These are phyloP conservation scores for Chaetomiaceae sp. DNA, from an alignment of 2,329 filamentous ascomycete genomes.

Conservation along the genomic window DNA sequence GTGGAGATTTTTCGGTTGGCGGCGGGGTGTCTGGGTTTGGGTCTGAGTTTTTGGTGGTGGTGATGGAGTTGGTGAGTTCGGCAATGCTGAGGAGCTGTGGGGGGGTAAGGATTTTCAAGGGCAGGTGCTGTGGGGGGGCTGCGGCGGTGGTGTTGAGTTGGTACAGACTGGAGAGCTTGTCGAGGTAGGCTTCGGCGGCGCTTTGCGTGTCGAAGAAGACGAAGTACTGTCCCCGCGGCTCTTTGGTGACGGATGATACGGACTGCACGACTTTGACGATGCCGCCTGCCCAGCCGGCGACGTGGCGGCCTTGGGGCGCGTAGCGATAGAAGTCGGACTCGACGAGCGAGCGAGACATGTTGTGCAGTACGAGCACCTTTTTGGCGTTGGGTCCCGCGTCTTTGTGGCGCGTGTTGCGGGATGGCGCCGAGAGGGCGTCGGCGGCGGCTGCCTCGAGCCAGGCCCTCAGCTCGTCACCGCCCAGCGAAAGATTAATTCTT, in stretches of 20 bases:
- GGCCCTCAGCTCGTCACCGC: conserved; percentile 14
- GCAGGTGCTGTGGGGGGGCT: conserved; percentile 28
- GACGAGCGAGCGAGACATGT: conserved; percentile 55
- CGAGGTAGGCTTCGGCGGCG: conserved; percentile 53
- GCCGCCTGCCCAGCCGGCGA: conserved; percentile 63
- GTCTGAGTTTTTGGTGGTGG: no score
- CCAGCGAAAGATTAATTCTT: not conserved
- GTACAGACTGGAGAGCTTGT: not conserved
- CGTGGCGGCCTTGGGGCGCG: conserved; percentile 55
- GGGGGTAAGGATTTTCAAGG: not conserved
- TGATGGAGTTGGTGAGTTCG: no score
- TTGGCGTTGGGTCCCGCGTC: conserved; percentile 9
- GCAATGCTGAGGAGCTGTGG: not conserved
- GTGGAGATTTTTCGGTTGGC: no score
- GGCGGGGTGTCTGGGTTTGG: no score
- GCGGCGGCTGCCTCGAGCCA: conserved; percentile 11
- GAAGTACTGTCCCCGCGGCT: conserved; percentile 61
- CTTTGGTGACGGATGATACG: conserved; percentile 59
- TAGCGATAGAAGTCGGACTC: conserved; percentile 69
- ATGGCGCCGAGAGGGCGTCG: no score
- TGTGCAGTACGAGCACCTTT: conserved; percentile 50
- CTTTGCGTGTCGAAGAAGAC: conserved; percentile 59
- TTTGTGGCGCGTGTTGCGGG: no score
- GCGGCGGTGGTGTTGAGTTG: not conserved
- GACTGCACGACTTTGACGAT: conserved; percentile 62